Percentiles rank a stretch among this genome's conserved stretches.
These are phyloP conservation scores for Chrysanthemum lavandulifolium DNA, from an alignment of 129 eudicot species.

Conservation along the genomic window DNA sequence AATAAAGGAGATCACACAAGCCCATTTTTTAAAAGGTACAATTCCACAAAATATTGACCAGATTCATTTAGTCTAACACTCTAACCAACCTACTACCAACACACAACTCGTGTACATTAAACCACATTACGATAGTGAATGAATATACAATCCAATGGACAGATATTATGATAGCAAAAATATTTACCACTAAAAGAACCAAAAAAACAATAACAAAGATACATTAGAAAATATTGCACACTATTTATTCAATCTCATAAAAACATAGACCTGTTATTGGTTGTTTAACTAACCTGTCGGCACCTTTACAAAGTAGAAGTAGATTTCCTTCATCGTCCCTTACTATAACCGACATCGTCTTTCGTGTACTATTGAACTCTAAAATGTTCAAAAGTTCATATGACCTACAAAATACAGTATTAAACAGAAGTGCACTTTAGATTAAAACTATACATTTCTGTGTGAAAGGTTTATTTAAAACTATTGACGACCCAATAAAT, in stretches of 20 bases:
- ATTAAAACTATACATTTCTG: not conserved
- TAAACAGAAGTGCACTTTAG: not conserved
- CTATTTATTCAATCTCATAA: not conserved
- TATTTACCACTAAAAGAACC: constrained; percentile 35
- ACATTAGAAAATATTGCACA: not conserved
- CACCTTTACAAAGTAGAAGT: constrained; percentile 52
- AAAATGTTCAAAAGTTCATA: constrained; percentile 42
- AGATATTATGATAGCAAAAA: no score
- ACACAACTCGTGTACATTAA: no score
- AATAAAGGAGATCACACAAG: no score
- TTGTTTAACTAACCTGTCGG: constrained; percentile 50
- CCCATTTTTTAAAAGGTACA: no score
- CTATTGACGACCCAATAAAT: not conserved
- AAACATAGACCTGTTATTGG: no score
- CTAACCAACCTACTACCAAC: no score
- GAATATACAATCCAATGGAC: no score
- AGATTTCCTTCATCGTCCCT: constrained; percentile 49
- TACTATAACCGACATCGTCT: constrained; percentile 61
- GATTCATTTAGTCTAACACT: no score
- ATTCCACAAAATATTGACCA: no score
- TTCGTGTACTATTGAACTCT: constrained; percentile 60
- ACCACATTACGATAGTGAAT: no score
- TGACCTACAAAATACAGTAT: constrained; percentile 33
- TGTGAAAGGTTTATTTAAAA: not conserved
- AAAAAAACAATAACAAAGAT: not conserved